Base-by-base conservation (phyloP, 2,329 filamentous ascomycete species). In the Phyllosticta paracitricarpa region DNA sequence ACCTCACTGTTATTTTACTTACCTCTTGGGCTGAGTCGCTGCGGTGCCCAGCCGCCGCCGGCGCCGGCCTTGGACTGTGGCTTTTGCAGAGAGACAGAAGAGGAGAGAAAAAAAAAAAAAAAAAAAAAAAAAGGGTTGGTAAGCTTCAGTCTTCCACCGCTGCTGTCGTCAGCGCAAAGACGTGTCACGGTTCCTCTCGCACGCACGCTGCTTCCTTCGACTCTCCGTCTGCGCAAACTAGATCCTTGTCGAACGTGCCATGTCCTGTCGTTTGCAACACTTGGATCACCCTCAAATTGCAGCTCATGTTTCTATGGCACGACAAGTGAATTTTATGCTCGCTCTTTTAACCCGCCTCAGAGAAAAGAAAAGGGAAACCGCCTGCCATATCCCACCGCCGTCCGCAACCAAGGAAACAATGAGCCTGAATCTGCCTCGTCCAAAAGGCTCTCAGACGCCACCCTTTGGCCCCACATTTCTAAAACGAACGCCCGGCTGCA, bases 401-500 rank as follows among this genome's bases (percentile, higher is more conserved):
- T 56, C 53, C 58, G 40, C 54, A 60, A 35, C 12, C 51, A 61
- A 57, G 22, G 53, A 57, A 56, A 56, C 9, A 48, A 56, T 7
- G 17, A 60, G 54, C 59, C 51, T 25, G 51, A 22, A 53, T 53
- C 54, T 54, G 24, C 56, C 35, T 60, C 53, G 40, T 52, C 19
- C 59, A 53, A 51, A 52, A 54, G 54, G 59, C 40, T 61, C 51
- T 61, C 51, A 48, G 59, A 61, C 59, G 59, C 59, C 59, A 40
- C 48, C 59, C 59, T n/a, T 61, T 61, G 59, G 59, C 59, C 59
- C 59, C 59, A 40, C 26, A 54, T 54, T 54, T 61, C 59, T 61
- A 61, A 48, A 56, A 56, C 30, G 56, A 61, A 61, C 59, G 54
- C 59, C 59, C 59, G 59, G 59, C 56, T 54, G 59, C 54, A 61